phyloP scores from a whole-genome alignment of 1,139 yeast species.

The Protomyces arabidopsidicola region DNA sequence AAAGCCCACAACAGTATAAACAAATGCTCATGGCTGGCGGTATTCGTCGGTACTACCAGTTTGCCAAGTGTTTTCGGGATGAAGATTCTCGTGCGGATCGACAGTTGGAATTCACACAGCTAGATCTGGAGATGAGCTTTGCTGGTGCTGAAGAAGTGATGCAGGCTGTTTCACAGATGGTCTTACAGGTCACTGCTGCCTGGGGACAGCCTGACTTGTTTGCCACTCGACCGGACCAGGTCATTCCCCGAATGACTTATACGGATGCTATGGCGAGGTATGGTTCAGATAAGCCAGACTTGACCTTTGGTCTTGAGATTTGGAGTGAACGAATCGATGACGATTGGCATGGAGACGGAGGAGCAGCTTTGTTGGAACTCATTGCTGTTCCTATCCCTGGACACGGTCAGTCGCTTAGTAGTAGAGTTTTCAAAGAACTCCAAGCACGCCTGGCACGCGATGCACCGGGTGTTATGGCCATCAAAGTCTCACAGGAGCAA shows the following conservation, averaged over 20 bases:
- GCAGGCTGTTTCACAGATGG: slow-evolving; percentile 55
- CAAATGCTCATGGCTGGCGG: slow-evolving; percentile 95
- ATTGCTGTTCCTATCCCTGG: background rate
- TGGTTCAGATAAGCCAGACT: slow-evolving; percentile 94
- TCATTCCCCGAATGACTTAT: slow-evolving; percentile 51
- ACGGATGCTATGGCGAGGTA: slow-evolving; percentile 62
- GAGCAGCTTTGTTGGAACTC: background rate
- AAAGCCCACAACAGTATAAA: slow-evolving; percentile 95
- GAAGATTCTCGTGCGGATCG: slow-evolving; percentile 92
- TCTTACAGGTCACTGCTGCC: slow-evolving; percentile 37
- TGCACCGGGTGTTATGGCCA: background rate
- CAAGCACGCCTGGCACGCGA: background rate
- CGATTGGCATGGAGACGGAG: background rate
- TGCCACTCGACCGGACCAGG: background rate
- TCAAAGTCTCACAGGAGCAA: background rate
- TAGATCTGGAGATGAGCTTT: slow-evolving; percentile 91
- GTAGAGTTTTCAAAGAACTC: background rate
- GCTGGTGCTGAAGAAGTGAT: slow-evolving; percentile 66
- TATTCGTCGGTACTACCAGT: slow-evolving; percentile 73
- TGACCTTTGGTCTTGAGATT: slow-evolving; percentile 57
- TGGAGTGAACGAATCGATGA: slow-evolving; percentile 36
- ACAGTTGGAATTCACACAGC: slow-evolving; percentile 95
- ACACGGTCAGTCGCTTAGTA: background rate
- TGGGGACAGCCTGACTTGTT: slow-evolving; percentile 36
- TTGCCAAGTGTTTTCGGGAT: slow-evolving; percentile 91